Evolutionary conservation across 1,139 yeast genomes (phyloP), one percentile per base, ranked within the genome.

Genomic region (Saccharomycopsis phalli): DNA sequence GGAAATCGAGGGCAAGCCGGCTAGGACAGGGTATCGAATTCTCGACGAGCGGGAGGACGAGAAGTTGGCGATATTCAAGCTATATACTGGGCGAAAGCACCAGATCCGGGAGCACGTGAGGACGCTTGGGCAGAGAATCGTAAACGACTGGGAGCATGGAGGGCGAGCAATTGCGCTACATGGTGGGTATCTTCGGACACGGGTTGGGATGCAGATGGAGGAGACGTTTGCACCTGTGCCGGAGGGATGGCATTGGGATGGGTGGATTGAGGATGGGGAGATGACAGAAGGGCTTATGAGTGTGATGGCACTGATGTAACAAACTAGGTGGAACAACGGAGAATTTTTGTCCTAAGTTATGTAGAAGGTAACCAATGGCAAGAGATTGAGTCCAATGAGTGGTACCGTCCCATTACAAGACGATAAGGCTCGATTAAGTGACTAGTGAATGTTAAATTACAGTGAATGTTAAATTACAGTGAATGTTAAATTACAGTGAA

Each of bases 11-110:
- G 46, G 42, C 7, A 42, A 38, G 4, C 42, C 40, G 4, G 47
- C 49, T 1, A 27, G 40, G 2, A 52, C 59, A 2, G 44, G 46
- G 28, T 50, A 45, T 28, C 27, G 38, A 23, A 20, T 41, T 10
- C 8, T 43, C 4, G 29, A 17, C 26, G 26, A 18, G 10, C 7
- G 11, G n/a, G 23, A 10, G 10, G 10, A n/a, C 10, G 25, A 2
- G 6, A 16, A 14, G 11, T 29, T 64, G 41, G 52, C 53, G 4
- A 40, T 56, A 2, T 46, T 68, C 23, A 62, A 66, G 40, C 53
- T 68, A 7, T 45, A 53, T 1, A 66, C 74, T 0, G 74, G 74
- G 1, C 55, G 63, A 34, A 69, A 68, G 42, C 73, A 67, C 42
- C 75, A 69, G 45, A 58, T 69, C 14, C 51, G 74, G 30, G 44